Evolutionary conservation across 2,329 filamentous ascomycete genomes (phyloP).

Genomic region (Aspergillus neotritici): DNA sequence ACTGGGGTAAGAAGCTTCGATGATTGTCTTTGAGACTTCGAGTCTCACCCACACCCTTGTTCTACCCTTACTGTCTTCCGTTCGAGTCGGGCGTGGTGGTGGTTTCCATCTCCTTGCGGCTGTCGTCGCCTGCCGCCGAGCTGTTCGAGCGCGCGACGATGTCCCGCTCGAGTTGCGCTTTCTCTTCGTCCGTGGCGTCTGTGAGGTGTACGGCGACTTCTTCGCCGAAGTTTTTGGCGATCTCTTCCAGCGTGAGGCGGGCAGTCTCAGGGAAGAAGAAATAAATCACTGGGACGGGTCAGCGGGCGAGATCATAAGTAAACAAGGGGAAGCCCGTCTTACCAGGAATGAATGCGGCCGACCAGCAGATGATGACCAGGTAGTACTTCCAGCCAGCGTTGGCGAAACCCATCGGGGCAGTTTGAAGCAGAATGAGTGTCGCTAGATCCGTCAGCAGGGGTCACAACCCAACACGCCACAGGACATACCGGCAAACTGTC

Average conservation of each 20-base stretch:
- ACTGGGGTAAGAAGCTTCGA: no score
- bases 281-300: conserved; percentile 32
- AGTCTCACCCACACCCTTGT: no score
- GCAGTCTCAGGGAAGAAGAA: conserved; percentile 44
- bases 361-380: conserved; percentile 45
- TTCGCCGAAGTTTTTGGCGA: conserved; percentile 46
- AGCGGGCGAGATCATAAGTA: conserved; percentile 3
- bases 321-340: not conserved
- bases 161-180: conserved; percentile 14
- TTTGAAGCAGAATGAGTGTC: conserved; percentile 47
- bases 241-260: conserved; percentile 42
- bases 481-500: conserved; percentile 40
- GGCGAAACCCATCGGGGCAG: conserved; percentile 40
- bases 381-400: conserved; percentile 49
- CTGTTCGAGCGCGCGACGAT: conserved; percentile 1
- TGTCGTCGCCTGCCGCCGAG: not conserved
- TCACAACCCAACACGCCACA: not conserved
- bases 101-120: not conserved
- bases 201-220: conserved; percentile 46
- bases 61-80: no score
- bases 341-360: conserved; percentile 38
- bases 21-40: no score
- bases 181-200: conserved; percentile 40
- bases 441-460: conserved; percentile 19
- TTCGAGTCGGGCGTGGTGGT: no score